Conservation (phyloP, 352 stramenopile species). For the Phytophthora constricta region DNA sequence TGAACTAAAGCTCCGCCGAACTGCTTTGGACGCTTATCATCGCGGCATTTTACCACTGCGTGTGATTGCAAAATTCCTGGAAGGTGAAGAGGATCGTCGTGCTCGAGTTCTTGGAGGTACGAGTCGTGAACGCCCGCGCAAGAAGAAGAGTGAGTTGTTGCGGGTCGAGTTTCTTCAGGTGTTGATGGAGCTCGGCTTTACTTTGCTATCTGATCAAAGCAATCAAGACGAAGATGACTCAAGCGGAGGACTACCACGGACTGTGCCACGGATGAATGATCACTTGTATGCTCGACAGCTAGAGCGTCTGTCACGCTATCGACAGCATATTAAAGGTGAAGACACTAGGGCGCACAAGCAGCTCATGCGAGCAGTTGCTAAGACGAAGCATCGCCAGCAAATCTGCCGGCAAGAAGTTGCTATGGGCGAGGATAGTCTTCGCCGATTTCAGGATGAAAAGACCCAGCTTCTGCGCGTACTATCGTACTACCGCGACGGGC, state of each 20-base stretch:
- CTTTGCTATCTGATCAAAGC: slow-evolving; percentile 59
- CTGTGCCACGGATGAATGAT: slow-evolving; percentile 65
- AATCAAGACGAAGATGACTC: slow-evolving; percentile 36
- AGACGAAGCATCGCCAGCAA: slow-evolving; percentile 38
- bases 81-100: slow-evolving; percentile 41
- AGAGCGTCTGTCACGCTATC: slow-evolving; percentile 71
- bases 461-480: slow-evolving; percentile 89
- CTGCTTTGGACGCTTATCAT: slow-evolving; percentile 69
- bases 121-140: background rate
- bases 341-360: slow-evolving; percentile 62
- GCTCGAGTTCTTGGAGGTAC: slow-evolving; percentile 20
- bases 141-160: slow-evolving; percentile 56
- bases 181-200: slow-evolving; percentile 94
- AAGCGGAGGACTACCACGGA: slow-evolving; percentile 13
- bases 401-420: slow-evolving; percentile 23
- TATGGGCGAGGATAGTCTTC: slow-evolving; percentile 36
- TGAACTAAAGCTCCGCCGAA: slow-evolving; percentile 87
- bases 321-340: slow-evolving; percentile 54
- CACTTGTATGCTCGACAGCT: slow-evolving; percentile 85
- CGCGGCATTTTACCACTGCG: slow-evolving; percentile 76
- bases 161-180: slow-evolving; percentile 92
- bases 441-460: slow-evolving; percentile 74
- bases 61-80: slow-evolving; percentile 74
- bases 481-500: slow-evolving; percentile 92
- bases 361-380: slow-evolving; percentile 59